Conservation (phyloP, 192 early-diverging fungal species). For the Linnemannia hyalina region DNA sequence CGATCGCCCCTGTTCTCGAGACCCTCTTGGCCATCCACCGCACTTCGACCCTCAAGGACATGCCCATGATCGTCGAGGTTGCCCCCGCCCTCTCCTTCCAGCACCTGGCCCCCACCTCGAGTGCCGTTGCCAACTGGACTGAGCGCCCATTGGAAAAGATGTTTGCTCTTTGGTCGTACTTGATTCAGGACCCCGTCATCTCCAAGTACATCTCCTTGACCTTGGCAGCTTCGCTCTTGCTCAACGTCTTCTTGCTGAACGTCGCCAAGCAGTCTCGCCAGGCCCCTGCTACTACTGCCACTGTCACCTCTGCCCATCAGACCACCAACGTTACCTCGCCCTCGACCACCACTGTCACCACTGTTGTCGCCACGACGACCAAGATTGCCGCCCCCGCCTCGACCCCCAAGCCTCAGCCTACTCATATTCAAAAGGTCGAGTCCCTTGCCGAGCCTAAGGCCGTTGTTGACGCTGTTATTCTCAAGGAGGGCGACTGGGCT, state of each 20-base stretch:
- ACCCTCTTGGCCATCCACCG: slow-evolving; percentile 60
- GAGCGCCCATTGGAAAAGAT: slow-evolving; percentile 60
- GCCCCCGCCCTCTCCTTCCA: slow-evolving; percentile 66
- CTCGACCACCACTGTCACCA: slow-evolving; percentile 41
- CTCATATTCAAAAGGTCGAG: slow-evolving; percentile 40
- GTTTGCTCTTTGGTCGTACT: slow-evolving; percentile 63
- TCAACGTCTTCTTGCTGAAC: slow-evolving; percentile 73
- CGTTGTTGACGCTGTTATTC: slow-evolving; percentile 15
- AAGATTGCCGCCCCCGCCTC: slow-evolving; percentile 43
- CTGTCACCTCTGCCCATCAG: slow-evolving; percentile 2
- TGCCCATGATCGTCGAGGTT: slow-evolving; percentile 67
- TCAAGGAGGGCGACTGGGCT: slow-evolving; percentile 27
- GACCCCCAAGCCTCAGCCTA: slow-evolving; percentile 27
- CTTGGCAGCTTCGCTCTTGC: slow-evolving; percentile 62
- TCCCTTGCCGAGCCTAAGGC: slow-evolving; percentile 46
- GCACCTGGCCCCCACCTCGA: slow-evolving; percentile 27
- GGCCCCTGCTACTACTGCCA: slow-evolving; percentile 20
- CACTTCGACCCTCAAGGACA: slow-evolving; percentile 37
- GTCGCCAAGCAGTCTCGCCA: slow-evolving; percentile 68
- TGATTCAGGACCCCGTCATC: slow-evolving; percentile 70
- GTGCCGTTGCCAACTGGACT: slow-evolving; percentile 38
- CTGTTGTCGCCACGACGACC: slow-evolving; percentile 46
- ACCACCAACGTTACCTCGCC: slow-evolving; percentile 3
- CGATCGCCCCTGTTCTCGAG: slow-evolving; percentile 59
- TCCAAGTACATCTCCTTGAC: slow-evolving; percentile 67